phyloP scores from a whole-genome alignment of 495 filamentous ascomycete species.

The Hypoxylon cercidicola region DNA sequence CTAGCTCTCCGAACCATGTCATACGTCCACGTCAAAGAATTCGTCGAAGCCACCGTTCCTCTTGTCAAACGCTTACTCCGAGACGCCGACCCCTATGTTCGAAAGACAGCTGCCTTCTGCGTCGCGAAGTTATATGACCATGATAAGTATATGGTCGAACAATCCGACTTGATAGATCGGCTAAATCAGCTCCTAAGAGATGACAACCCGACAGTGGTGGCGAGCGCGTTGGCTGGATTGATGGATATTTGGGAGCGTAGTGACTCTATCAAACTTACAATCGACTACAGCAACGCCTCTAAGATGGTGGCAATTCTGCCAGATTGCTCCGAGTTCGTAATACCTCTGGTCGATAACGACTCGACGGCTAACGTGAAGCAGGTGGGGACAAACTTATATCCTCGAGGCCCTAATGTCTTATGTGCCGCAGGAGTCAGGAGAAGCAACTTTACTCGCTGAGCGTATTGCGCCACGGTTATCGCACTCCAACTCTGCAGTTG shows the following conservation, averaged over 20 bases:
- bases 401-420: constrained; percentile 98
- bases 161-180: constrained; percentile 88
- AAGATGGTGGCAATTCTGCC: constrained; percentile 97
- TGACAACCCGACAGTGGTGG: constrained; percentile 96
- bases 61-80: constrained; percentile 84
- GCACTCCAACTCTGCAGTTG: constrained; percentile 95
- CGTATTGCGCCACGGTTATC: constrained; percentile 92
- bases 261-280: constrained; percentile 96
- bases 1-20: constrained; percentile 95
- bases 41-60: constrained; percentile 88
- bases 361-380: constrained; percentile 52
- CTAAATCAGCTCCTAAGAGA: constrained; percentile 91
- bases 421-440: constrained; percentile 88
- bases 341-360: background rate
- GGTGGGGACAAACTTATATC: constrained; percentile 99
- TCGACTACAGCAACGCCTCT: constrained; percentile 95
- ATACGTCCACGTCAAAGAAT: constrained; percentile 96
- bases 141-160: constrained; percentile 88
- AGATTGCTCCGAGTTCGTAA: constrained; percentile 94
- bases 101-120: constrained; percentile 96
- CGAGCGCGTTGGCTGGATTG: constrained; percentile 88
- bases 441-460: constrained; percentile 90
- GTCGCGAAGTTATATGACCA: constrained; percentile 99
- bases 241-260: constrained; percentile 99
- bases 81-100: constrained; percentile 94